Base-by-base conservation (phyloP, 2,329 filamentous ascomycete genomes). In the Aspergillus eucalypticola region DNA sequence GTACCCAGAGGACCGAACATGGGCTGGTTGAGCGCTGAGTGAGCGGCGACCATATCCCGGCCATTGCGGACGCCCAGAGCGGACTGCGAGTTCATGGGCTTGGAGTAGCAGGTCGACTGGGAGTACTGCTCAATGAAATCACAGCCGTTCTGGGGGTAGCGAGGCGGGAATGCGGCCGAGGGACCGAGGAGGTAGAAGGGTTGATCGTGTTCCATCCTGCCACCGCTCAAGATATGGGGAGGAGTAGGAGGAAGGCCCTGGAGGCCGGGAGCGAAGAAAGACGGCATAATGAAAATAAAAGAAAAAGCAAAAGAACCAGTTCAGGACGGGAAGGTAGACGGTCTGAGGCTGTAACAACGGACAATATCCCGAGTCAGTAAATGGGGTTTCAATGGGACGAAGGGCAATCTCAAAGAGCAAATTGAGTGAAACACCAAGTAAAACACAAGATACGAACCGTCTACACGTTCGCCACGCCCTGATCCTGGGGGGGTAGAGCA, bases 41-140 rank as follows among this genome's bases (percentile, higher is more conserved):
- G 66, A 46, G 60, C 51, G 52, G 67, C 56, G 58, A 69, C 64
- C 64, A 76, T 67, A 50, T 78, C 76, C 59, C 76, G 69, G 52
- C 70, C 70, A 56, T 62, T 64, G 54, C 71, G 74, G 64, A 74
- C 66, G 19, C 69, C 60, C 46, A 72, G 69, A 46, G 68, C 64
- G 21, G 69, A 64, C 55, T 71, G 70, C 13, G 67, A 66, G 61
- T 76, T 73, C 35, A 71, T 41, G 55, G 71, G 71, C 62, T 75
- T 78, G 57, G 69, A 65, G 66, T 78, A 80, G 59, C 73, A 74
- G 56, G 72, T 62, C n/a, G 75, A 73, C 62, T 79, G 76, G n/a
- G 76, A 75, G 66, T 78, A 81, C 65, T 79, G 75, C 60, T 81
- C 79, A 64, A 76, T 76, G 65, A 78, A 79, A 55, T 80, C 79